phyloP scores from a whole-genome alignment of 495 filamentous ascomycete species.

The Penicillium argentinense region DNA sequence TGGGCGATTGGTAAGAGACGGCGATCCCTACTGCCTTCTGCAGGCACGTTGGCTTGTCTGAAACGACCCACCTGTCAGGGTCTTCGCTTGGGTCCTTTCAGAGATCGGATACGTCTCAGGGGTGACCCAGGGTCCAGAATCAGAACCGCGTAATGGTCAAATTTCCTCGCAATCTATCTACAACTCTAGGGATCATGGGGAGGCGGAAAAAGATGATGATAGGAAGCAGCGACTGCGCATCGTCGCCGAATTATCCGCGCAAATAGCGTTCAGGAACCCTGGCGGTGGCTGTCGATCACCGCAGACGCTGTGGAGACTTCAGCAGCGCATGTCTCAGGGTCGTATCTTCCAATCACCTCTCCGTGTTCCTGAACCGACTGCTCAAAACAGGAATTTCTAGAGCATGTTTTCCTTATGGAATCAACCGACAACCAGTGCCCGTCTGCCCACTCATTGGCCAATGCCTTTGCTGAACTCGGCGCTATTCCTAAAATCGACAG shows the following conservation, averaged over 20 bases:
- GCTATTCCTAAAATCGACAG: slow-evolving; percentile 9
- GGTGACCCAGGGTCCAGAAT: background rate
- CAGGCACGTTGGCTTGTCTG: slow-evolving; percentile 9
- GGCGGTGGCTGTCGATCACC: slow-evolving; percentile 19
- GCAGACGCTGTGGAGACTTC: slow-evolving; percentile 6
- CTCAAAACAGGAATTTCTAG: background rate
- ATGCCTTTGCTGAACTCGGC: slow-evolving; percentile 1
- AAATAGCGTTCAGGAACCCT: background rate
- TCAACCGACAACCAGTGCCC: background rate
- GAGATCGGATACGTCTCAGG: background rate
- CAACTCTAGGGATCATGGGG: background rate
- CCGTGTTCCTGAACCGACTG: slow-evolving; percentile 8
- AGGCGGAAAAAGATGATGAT: background rate
- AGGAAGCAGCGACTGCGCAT: background rate
- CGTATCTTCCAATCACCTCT: slow-evolving; percentile 4
- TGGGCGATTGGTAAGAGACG: slow-evolving; percentile 2
- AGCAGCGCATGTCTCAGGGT: slow-evolving; percentile 14
- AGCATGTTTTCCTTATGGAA: background rate
- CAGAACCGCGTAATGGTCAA: background rate
- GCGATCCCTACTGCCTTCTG: slow-evolving; percentile 16
- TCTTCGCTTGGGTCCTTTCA: slow-evolving; percentile 4
- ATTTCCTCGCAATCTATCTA: slow-evolving; percentile 4
- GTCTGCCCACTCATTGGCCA: slow-evolving; percentile 1
- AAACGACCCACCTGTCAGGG: slow-evolving; percentile 16
- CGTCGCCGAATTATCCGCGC: background rate